Conservation (phyloP, 495 filamentous ascomycete genomes). For the Chaetomium fimeti region DNA sequence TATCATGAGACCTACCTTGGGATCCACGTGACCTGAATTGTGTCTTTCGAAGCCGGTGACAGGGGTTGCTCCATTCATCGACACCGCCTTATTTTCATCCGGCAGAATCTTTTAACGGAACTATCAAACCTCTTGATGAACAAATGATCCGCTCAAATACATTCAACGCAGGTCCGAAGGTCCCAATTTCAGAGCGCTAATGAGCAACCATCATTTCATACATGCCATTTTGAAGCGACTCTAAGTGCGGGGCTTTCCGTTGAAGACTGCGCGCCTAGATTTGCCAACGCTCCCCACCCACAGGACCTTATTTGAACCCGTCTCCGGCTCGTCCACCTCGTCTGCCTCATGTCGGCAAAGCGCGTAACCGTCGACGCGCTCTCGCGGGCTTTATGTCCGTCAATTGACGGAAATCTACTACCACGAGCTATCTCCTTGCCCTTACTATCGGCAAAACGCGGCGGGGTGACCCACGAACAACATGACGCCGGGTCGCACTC, state of each 20-base stretch:
- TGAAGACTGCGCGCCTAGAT: neutral
- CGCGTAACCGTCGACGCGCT: slow-evolving; percentile 59
- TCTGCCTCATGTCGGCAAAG: slow-evolving; percentile 36
- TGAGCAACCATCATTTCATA: neutral
- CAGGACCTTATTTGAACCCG: neutral
- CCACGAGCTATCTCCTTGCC: slow-evolving; percentile 25
- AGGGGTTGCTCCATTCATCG: neutral
- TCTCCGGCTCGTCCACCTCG: neutral
- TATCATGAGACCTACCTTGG: neutral
- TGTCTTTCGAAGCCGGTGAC: neutral
- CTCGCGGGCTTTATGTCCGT: slow-evolving; percentile 67
- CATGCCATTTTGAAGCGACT: neutral
- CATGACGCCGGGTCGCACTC: neutral
- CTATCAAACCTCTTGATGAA: neutral
- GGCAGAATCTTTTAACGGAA: slow-evolving; percentile 7
- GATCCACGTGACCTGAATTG: slow-evolving; percentile 5
- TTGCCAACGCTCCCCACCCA: neutral
- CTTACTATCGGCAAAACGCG: neutral
- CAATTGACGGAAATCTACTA: slow-evolving; percentile 44
- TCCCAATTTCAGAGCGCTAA: neutral
- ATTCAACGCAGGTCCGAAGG: neutral
- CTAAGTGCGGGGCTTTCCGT: neutral
- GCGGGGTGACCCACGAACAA: neutral
- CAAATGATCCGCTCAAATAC: neutral
- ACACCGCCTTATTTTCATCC: slow-evolving; percentile 14